A percentile compares a stretch with the other conserved stretches of the same genome.
Conservation (phyloP, 108 stramenopile species). For the Cyclotella atomus region DNA sequence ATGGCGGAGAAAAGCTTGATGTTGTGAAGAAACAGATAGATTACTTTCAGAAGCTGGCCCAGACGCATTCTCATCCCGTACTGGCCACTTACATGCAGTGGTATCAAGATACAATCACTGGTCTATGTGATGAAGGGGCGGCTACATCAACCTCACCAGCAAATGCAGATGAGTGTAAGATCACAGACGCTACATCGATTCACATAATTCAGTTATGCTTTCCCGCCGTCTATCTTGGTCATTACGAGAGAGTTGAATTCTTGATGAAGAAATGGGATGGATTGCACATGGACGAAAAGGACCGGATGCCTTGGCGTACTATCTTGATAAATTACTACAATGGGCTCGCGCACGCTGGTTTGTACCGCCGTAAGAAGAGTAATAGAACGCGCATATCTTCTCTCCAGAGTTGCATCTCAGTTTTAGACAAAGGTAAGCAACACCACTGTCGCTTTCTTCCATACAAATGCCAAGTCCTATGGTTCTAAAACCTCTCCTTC, state of each 20-base stretch:
- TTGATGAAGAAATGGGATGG: neutral
- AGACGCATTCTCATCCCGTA: neutral
- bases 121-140: neutral
- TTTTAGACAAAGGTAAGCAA: neutral
- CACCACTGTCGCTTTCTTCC: neutral
- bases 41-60: slow-evolving; percentile 15
- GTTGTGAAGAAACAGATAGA: slow-evolving; percentile 20
- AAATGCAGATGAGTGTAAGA: neutral
- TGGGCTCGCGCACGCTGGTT: neutral
- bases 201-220: neutral
- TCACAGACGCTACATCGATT: neutral
- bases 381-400: neutral
- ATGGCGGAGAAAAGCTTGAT: slow-evolving; percentile 19
- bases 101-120: neutral
- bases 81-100: neutral
- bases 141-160: neutral
- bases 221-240: neutral
- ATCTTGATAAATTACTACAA: neutral
- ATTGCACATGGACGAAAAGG: neutral
- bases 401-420: neutral
- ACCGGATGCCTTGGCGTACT: neutral
- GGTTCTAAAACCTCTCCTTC: neutral
- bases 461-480: neutral
- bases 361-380: slow-evolving; percentile 4
- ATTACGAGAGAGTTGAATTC: slow-evolving; percentile 6